Evolutionary conservation across 805 yeast genomes (phyloP), one percentile per base, ranked within the genome.

Genomic region (Wickerhamomyces strasburgensis): DNA sequence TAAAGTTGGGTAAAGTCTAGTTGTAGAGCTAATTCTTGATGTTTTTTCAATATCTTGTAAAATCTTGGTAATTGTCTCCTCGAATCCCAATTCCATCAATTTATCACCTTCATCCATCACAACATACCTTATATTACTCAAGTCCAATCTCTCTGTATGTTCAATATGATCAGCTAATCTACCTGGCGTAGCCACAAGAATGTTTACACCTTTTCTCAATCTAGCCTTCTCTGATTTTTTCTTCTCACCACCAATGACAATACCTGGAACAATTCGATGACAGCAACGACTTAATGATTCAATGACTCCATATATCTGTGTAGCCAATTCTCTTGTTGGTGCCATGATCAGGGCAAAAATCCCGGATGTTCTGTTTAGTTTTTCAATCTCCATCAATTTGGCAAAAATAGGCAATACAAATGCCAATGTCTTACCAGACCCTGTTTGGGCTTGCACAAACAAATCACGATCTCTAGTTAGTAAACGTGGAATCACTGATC

Each of bases 121-220:
- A n/a, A 90, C 72, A 73, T 88, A 93, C 51, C 96, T 68, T 26
- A 93, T 70, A 36, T 85, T 75, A 3, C 84, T 68, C 23, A 85
- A 61, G 43, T 83, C 83, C 42, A 94, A 70, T 5, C 81, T 76
- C 34, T 73, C 70, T 0, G 99, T 93, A 60, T 89, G 85, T 46
- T 86, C 95, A 44, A 93, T 77, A 67, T 93, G 99, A 58, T 93
- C 99, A 8, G 86, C 84, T 30, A 93, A 66, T 51, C 99, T 75
- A 43, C 99, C 99, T 2, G 99, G 99, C 0, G 99, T 93, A 10
- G 95, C 97, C 29, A 93, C 94, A n/a, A 93, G 70, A 24, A 93
- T 79, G 59, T 93, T 93, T 24, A 89, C 95, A 47, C 99, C 99
- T 59, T 90, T 90, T 56, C 99, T 74, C 24, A 93, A 63, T 52